These are phyloP conservation scores for Blastocystis sp. DNA, from an alignment of 352 stramenopile species.

Conservation along the genomic window DNA sequence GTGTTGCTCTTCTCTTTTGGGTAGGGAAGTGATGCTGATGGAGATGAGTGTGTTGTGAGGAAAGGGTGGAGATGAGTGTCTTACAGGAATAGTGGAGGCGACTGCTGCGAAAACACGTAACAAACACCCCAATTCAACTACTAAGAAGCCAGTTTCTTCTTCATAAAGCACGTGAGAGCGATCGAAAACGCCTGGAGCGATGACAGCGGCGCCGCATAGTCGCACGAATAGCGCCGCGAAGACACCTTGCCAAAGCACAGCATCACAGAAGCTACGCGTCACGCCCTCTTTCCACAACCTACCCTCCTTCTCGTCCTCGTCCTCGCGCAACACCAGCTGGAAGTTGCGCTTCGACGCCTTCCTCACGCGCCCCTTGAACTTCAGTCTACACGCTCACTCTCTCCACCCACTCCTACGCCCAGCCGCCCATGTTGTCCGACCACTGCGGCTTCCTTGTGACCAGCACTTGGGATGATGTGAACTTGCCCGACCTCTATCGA, in stretches of 20 bases:
- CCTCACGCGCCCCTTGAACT: constrained; percentile 52
- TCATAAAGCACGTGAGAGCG: constrained; percentile 66
- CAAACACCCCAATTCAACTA: constrained; percentile 9
- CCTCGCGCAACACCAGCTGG: constrained; percentile 67
- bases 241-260: constrained; percentile 68
- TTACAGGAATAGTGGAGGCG: no score
- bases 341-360: constrained; percentile 73
- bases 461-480: constrained; percentile 9
- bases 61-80: no score
- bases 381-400: constrained; percentile 33
- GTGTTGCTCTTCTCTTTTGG: no score
- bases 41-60: no score
- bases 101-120: constrained; percentile 63
- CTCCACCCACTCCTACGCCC: constrained; percentile 31
- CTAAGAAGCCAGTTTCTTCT: constrained; percentile 45
- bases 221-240: constrained; percentile 16
- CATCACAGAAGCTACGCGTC: constrained; percentile 7
- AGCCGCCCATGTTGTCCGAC: constrained; percentile 21
- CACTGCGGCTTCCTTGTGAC: constrained; percentile 55
- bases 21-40: no score
- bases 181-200: constrained; percentile 62
- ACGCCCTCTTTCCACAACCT: not conserved
- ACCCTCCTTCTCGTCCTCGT: constrained; percentile 20
- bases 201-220: constrained; percentile 66
- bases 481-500: not conserved